phyloP scores from a whole-genome alignment of 768 basidiomycete species.

The Lactarius sanguifluus region DNA sequence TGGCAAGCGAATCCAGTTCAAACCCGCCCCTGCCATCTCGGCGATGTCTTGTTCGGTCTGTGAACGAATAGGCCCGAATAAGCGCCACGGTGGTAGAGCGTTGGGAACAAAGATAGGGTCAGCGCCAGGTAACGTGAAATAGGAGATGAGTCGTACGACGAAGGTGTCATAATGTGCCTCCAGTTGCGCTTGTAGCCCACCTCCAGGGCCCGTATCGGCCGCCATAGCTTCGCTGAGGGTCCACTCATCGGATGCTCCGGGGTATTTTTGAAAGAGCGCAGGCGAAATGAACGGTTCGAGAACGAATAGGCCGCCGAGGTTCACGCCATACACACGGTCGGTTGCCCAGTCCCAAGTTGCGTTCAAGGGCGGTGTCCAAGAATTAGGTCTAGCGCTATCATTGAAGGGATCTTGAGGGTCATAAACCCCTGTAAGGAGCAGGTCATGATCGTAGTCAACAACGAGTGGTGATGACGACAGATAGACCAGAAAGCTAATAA shows the following conservation, averaged over 20 bases:
- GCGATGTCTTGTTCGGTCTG: conserved; percentile 91
- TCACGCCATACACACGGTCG: conserved; percentile 64
- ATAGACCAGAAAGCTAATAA: conserved; percentile 9
- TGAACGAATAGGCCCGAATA: conserved; percentile 11
- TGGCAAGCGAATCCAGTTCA: conserved; percentile 84
- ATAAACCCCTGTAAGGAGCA: conserved; percentile 50
- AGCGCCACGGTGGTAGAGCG: conserved; percentile 20
- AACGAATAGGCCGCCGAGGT: conserved; percentile 76
- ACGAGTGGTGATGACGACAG: background rate
- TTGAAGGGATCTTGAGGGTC: conserved; percentile 77
- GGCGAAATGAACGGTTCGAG: conserved; percentile 82
- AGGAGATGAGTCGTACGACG: conserved; percentile 52
- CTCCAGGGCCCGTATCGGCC: conserved; percentile 52
- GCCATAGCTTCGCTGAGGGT: conserved; percentile 67
- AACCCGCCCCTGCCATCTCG: conserved; percentile 81
- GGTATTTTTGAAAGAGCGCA: conserved; percentile 61
- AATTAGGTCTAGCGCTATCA: conserved; percentile 72
- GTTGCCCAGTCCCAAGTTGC: conserved; percentile 69
- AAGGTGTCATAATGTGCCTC: conserved; percentile 84
- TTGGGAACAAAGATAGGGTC: conserved; percentile 4
- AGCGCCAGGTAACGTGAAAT: conserved; percentile 14
- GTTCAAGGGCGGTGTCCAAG: conserved; percentile 80
- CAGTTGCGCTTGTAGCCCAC: conserved; percentile 59
- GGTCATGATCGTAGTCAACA: conserved; percentile 10
- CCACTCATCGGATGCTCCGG: conserved; percentile 65